Percentiles rank a stretch among this genome's conserved stretches.
Conservation (phyloP, 2,329 filamentous ascomycete genomes). For the Paracoccidioides brasiliensis region DNA sequence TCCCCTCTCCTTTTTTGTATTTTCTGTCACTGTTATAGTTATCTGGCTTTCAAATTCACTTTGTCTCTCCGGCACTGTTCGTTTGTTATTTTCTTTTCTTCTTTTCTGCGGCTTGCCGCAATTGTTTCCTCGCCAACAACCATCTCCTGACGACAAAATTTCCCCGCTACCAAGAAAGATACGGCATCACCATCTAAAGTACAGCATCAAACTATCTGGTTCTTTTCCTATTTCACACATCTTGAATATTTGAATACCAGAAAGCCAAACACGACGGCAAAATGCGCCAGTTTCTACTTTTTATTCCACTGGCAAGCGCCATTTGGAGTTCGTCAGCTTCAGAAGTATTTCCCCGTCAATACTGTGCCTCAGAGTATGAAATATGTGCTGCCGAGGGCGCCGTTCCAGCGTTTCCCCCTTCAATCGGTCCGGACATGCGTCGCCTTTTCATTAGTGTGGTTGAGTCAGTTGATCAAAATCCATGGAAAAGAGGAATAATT, state of each 20-base stretch:
- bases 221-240: no score
- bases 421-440: constrained; percentile 18
- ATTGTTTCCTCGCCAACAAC: background rate
- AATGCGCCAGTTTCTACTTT: background rate
- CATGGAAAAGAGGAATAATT: constrained; percentile 1
- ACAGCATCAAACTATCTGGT: no score
- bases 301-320: background rate
- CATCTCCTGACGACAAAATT: background rate
- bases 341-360: background rate
- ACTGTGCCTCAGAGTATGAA: constrained; percentile 17
- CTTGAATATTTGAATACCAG: no score
- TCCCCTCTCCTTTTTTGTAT: background rate
- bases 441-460: constrained; percentile 21
- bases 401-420: constrained; percentile 14
- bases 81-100: background rate
- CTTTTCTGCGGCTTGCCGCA: background rate
- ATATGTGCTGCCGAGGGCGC: constrained; percentile 21
- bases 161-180: no score
- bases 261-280: background rate
- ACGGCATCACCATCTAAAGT: no score
- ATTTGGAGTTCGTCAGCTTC: background rate
- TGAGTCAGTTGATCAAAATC: constrained; percentile 12
- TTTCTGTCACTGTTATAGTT: background rate
- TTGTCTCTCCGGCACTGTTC: background rate
- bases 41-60: background rate